Evolutionary conservation across 1,139 yeast species (phyloP).

Genomic region (Suhomyces wounanorum): DNA sequence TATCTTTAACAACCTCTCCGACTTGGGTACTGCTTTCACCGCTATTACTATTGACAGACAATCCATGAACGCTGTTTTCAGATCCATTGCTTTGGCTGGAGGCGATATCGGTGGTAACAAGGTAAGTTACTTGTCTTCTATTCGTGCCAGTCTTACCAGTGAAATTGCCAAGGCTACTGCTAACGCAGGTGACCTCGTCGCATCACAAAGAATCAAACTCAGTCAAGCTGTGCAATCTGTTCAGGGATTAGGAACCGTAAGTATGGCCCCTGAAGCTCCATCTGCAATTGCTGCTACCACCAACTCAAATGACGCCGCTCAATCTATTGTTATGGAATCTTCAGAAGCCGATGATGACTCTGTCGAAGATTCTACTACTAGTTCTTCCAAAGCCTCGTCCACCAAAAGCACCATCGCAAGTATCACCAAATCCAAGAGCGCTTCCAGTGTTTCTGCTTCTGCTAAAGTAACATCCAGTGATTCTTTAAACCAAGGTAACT

Average conservation of each 20-base stretch:
- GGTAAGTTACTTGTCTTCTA: not conserved
- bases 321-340: not conserved
- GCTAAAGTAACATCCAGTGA: constrained; percentile 3
- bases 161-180: not conserved
- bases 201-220: not conserved
- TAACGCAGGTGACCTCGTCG: not conserved
- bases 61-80: constrained; percentile 1
- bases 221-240: not conserved
- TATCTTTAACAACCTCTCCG: not conserved
- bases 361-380: not conserved
- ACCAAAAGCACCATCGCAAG: too few species aligned
- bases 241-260: not conserved
- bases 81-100: constrained; percentile 1
- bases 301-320: not conserved
- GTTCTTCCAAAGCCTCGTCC: not conserved
- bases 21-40: not conserved
- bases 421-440: not conserved
- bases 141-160: not conserved
- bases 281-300: not conserved
- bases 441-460: constrained; percentile 5
- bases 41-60: constrained; percentile 1
- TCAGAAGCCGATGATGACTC: not conserved
- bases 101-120: constrained; percentile 1
- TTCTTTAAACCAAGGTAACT: constrained; percentile 11
- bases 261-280: not conserved